Percentiles rank a stretch among this genome's conserved stretches.
Conservation (phyloP, 306 rosid genomes). For the Begonia masoniana region DNA sequence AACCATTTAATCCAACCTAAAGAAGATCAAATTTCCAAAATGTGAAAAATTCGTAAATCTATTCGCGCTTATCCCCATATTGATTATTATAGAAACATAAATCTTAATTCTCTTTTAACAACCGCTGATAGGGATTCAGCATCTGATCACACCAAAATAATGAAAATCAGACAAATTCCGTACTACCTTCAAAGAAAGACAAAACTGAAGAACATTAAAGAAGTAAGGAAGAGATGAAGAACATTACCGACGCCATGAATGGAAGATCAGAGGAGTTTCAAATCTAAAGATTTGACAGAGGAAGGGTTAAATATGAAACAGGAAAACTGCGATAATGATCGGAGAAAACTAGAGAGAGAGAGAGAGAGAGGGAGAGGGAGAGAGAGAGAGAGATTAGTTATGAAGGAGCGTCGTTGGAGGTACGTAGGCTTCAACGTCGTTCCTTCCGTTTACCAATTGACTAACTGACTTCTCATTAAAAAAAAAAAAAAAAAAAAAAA, state of each 20-base stretch:
- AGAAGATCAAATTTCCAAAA: too few relatives aligned
- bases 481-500: too few relatives aligned
- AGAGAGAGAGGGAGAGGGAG: background rate
- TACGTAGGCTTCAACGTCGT: slow-evolving; percentile 4
- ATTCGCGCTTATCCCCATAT: too few relatives aligned
- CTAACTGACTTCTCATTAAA: too few relatives aligned
- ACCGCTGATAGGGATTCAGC: background rate
- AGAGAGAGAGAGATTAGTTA: slow-evolving; percentile 8
- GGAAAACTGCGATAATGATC: background rate
- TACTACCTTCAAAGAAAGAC: background rate
- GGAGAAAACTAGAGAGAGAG: slow-evolving; percentile 9
- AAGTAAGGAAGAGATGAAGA: background rate
- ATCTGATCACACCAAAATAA: background rate
- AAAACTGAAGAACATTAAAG: background rate
- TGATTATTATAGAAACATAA: too few relatives aligned
- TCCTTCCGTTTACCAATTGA: background rate
- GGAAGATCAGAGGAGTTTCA: slow-evolving; percentile 14
- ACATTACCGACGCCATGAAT: slow-evolving; percentile 46
- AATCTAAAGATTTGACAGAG: slow-evolving; percentile 6
- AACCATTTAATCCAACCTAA: too few relatives aligned
- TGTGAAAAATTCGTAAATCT: too few relatives aligned
- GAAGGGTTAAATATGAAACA: slow-evolving; percentile 3
- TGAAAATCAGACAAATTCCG: background rate
- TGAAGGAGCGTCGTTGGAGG: background rate
- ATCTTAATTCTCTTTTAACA: too few relatives aligned